These are phyloP conservation scores for Suhomyces xylopsoci DNA, from an alignment of 805 yeast genomes.

Conservation along the genomic window DNA sequence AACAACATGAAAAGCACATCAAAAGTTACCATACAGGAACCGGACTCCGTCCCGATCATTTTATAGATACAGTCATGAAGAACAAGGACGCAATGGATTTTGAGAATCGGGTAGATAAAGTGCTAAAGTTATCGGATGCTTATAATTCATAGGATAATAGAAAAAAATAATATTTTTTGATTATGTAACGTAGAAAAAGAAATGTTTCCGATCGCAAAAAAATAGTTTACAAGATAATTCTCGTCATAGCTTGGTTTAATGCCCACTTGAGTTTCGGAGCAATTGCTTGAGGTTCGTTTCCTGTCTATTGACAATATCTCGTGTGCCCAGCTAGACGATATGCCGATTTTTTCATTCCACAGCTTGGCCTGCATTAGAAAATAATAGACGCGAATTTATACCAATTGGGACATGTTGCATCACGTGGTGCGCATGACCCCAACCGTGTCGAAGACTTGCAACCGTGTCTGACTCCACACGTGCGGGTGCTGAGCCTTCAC, in stretches of 20 bases:
- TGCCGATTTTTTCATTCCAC: background rate
- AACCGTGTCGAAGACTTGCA: background rate
- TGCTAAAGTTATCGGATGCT: background rate
- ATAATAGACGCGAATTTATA: background rate
- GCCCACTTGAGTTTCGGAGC: background rate
- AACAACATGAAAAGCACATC: slow-evolving; percentile 5
- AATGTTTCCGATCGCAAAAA: background rate
- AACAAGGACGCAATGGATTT: slow-evolving; percentile 7
- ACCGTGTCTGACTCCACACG: background rate
- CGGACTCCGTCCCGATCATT: slow-evolving; percentile 27
- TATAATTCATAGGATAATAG: background rate
- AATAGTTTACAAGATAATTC: background rate
- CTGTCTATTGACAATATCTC: background rate
- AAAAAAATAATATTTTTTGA: background rate
- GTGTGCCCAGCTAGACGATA: background rate
- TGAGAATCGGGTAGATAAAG: background rate
- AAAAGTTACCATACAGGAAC: slow-evolving; percentile 16
- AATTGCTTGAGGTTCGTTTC: background rate
- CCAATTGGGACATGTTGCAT: background rate
- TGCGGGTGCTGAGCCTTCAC: background rate
- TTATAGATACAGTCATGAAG: slow-evolving; percentile 18
- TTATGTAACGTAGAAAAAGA: background rate
- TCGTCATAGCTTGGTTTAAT: background rate
- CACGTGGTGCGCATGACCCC: background rate
- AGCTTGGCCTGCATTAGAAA: background rate